Evolutionary conservation across 768 basidiomycete genomes (phyloP), one percentile per base, ranked within the genome.

Genomic region (Phanerochaete sordida): DNA sequence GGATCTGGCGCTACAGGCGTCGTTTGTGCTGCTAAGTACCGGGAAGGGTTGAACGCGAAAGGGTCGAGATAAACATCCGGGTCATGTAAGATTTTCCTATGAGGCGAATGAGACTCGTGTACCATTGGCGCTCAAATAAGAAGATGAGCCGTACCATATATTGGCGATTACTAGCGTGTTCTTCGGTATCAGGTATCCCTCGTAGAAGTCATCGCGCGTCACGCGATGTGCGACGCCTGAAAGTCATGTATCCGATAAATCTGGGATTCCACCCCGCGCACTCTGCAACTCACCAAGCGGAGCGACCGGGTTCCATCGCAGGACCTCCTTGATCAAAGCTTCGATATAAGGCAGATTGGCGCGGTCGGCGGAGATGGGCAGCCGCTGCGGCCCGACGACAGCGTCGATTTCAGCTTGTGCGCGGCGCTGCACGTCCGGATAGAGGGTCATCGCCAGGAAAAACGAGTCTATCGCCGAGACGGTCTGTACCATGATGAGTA

Each of bases 301-400:
- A 3, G 31, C 57, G 23, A 59, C 57, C 13, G 73, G 76, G 52
- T 68, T 69, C 76, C 75, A 77, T 0, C 76, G 71, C 15, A 63
- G 47, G 7, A 61, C 50, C 60, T 77, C 72, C n/a, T 55, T 64
- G 45, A 66, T 58, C 21, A 72, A 52, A 24, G 64, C 65, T 0
- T 62, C 60, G 46, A 67, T 21, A 45, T 59, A 63, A 19, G 62
- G 62, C 12, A 63, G 44, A 24, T 37, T 7, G 2, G 39, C 50
- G 8, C 62, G 33, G 46, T 63, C 62, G 3, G 11, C 57, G 24
- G 50, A 54, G 9, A 23, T 31, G 19, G 62, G 62, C 23, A 63
- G 60, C 5, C 66, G 51, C 23, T 63, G 46, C 1, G 43, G 19
- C 28, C 66, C 66, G 9, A 67, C 37, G 27, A 67, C 62, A 8